Evolutionary conservation across 306 rosid species (phyloP), one percentile per base, ranked within the genome.

Genomic region (Begonia peltatifolia): DNA sequence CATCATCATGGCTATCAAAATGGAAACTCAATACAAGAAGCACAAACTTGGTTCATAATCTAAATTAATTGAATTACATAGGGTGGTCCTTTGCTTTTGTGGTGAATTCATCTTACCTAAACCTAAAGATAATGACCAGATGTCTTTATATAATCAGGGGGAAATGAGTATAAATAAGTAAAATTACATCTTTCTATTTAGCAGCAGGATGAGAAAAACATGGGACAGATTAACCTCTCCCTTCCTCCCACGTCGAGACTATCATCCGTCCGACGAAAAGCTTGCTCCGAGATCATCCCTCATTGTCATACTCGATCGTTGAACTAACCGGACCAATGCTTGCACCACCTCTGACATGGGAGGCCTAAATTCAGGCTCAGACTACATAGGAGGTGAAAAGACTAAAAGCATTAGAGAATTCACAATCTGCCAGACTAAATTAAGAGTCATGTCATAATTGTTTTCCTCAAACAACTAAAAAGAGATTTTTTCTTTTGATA

Each of bases 321-420:
- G 76, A 55, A 79, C 74, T 63, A 84, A 58, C 55, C 76, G 77
- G 41, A 70, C 72, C 76, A 89, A 66, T 46, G 83, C 62, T 59
- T 82, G 83, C 60, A 84, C 95, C 59, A 84, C 84, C 70, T 89
- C 95, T 0, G 95, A 82, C 57, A 77, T 80, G 1, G 84, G 76
- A 52, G 89, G 87, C 56, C 95, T 82, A 56, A 76, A 79, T 57
- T 82, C 84, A 0, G 87, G 79, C 63, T 84, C 95, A 41, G 58
- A n/a, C 94, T 89, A 47, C 48, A 17, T 18, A 68, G 3, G 47
- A 47, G 30, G 7, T 41, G 17, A 36, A 7, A 44, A 36, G 9
- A 30, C 11, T 6, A 38, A 18, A 20, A 11, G 41, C 41, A 44
- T 12, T 10, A 10, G 18, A 50, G 12, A 20, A 8, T 16, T 49